Evolutionary conservation across 768 basidiomycete species (phyloP).

Genomic region (Termitomyces sp.): DNA sequence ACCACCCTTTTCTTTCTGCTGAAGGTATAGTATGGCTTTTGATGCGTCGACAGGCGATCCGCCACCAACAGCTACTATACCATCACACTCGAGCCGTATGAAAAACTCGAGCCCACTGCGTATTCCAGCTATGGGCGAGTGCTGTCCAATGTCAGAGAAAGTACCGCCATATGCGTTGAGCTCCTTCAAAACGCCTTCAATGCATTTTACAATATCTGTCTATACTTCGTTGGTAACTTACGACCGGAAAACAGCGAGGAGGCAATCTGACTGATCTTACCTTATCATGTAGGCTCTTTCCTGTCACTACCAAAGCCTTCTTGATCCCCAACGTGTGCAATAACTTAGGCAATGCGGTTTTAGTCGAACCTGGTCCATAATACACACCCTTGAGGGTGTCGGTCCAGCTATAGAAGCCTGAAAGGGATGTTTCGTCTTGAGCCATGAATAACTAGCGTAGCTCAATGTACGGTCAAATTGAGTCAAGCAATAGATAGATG

Average conservation of each 20-base stretch:
- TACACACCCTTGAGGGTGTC: constrained; percentile 63
- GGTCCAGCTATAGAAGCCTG: constrained; percentile 63
- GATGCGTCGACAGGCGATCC: constrained; percentile 78
- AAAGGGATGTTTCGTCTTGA: constrained; percentile 14
- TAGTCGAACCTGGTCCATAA: constrained; percentile 67
- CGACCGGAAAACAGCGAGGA: not conserved
- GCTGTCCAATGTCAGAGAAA: constrained; percentile 70
- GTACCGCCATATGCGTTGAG: constrained; percentile 58
- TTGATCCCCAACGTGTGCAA: constrained; percentile 46
- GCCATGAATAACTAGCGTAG: constrained; percentile 4
- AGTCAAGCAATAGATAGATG: not conserved
- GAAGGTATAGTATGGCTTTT: constrained; percentile 63
- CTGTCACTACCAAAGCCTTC: constrained; percentile 69
- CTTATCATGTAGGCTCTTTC: constrained; percentile 62
- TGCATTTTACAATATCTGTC: constrained; percentile 56
- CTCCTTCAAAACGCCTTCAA: constrained; percentile 51
- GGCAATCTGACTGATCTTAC: constrained; percentile 21
- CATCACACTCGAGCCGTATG: constrained; percentile 53
- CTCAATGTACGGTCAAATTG: not conserved
- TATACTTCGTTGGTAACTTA: constrained; percentile 15
- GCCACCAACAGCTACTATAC: constrained; percentile 71
- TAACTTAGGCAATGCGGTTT: constrained; percentile 58
- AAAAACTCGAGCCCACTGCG: constrained; percentile 48
- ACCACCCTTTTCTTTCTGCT: constrained; percentile 51
- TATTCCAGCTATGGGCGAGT: constrained; percentile 66